phyloP scores from a whole-genome alignment of 225 moss, liverwort and hornwort species.

The Pseudisothecium myosuroides region DNA sequence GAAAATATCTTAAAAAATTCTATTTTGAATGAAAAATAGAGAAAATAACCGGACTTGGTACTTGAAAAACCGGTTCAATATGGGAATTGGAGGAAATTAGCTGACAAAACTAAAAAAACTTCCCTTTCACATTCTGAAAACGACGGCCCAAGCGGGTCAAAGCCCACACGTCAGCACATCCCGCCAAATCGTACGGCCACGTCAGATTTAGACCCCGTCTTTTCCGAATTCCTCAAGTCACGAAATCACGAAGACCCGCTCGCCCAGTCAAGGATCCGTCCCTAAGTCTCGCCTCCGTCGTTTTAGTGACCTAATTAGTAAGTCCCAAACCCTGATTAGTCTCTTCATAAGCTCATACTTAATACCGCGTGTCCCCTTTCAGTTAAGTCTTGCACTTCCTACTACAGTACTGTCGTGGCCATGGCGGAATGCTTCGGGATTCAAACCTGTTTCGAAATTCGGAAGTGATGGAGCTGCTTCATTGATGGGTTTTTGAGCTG shows the following conservation, averaged over 20 bases:
- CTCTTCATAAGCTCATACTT: neutral
- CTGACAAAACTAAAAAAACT: too few relatives aligned
- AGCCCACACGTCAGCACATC: neutral
- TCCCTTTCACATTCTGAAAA: neutral
- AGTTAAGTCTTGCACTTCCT: neutral
- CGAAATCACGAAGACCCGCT: neutral
- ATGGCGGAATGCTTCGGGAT: neutral
- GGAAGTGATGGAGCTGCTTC: neutral
- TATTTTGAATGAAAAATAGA: too few relatives aligned
- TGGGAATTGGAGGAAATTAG: too few relatives aligned
- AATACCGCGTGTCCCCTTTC: neutral
- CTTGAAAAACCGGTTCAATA: too few relatives aligned
- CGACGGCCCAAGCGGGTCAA: neutral
- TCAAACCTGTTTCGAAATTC: neutral
- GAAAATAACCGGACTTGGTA: too few relatives aligned
- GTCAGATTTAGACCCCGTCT: neutral
- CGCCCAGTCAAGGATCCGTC: too few relatives aligned
- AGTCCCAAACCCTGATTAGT: neutral
- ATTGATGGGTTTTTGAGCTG: too few relatives aligned
- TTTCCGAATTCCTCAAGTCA: neutral
- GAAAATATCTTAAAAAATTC: too few relatives aligned
- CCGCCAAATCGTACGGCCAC: neutral
- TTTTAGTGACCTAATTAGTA: constrained; percentile 3
- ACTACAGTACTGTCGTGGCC: neutral
- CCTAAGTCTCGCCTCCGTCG: too few relatives aligned